Percentiles rank a stretch among this genome's conserved stretches.
Conservation (phyloP, 1,284 basidiomycete species). For the Cutaneotrichosporon sp. region DNA sequence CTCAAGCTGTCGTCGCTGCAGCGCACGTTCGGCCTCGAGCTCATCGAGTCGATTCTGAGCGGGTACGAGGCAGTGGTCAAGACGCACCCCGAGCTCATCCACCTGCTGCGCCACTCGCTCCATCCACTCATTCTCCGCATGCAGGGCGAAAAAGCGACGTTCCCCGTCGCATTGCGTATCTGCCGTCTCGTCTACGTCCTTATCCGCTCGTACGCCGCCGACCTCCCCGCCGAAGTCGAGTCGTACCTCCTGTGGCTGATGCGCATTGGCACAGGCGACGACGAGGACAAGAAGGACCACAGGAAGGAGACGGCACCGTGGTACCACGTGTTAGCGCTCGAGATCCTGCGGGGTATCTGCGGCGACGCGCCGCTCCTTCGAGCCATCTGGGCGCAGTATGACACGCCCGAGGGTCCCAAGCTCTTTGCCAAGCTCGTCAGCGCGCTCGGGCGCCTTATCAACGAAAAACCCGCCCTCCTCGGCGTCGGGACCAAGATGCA, state of each 20-base stretch:
- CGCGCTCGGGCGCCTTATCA: constrained; percentile 73
- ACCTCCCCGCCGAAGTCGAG: constrained; percentile 73
- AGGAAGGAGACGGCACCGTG: constrained; percentile 56
- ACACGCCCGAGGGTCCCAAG: constrained; percentile 56
- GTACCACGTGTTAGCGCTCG: constrained; percentile 85
- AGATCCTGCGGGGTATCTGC: constrained; percentile 83
- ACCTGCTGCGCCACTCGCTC: constrained; percentile 78
- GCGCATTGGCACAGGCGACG: constrained; percentile 67
- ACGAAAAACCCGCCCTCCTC: constrained; percentile 76
- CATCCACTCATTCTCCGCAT: constrained; percentile 83
- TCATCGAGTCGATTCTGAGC: constrained; percentile 93
- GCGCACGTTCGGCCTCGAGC: constrained; percentile 88
- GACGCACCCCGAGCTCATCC: constrained; percentile 76
- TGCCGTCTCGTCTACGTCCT: constrained; percentile 89
- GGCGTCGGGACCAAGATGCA: constrained; percentile 73
- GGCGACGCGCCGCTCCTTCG: constrained; percentile 75
- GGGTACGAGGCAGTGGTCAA: constrained; percentile 87
- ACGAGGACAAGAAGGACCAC: constrained; percentile 28
- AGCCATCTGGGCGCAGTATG: constrained; percentile 74
- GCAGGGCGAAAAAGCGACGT: constrained; percentile 73
- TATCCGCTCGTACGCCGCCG: constrained; percentile 80
- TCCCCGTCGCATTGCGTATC: constrained; percentile 82
- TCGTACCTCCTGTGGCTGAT: constrained; percentile 79
- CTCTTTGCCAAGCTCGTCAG: constrained; percentile 75
- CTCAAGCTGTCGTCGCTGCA: constrained; percentile 78